phyloP scores from a whole-genome alignment of 495 filamentous ascomycete genomes.

The Parathielavia appendiculata region DNA sequence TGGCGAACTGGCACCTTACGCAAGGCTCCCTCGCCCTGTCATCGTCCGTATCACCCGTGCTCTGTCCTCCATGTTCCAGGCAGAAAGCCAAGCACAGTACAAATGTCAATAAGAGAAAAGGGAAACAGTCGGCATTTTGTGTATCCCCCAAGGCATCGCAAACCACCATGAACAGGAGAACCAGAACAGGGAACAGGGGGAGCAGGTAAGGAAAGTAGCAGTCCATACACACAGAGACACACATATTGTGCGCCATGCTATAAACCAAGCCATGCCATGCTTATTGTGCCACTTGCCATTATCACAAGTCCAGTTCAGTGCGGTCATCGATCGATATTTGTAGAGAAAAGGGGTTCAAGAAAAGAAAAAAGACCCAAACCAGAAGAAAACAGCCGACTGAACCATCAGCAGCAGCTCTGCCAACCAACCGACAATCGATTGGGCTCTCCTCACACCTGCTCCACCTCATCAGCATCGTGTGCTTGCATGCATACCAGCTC shows the following conservation, averaged over 20 bases:
- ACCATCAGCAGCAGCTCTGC: neutral
- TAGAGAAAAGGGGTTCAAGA: neutral
- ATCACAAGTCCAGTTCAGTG: constrained; percentile 4
- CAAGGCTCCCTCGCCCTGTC: no score
- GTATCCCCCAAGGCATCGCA: neutral
- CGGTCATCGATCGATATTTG: neutral
- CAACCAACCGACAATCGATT: neutral
- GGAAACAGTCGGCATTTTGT: neutral
- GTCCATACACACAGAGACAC: neutral
- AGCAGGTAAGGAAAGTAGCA: neutral
- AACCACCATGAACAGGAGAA: neutral
- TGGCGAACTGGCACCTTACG: no score
- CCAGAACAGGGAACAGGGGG: neutral
- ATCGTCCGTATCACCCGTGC: no score
- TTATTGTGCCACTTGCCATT: neutral
- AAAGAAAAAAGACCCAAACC: constrained; percentile 2
- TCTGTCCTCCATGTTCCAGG: neutral
- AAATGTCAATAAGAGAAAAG: neutral
- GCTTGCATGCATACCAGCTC: neutral
- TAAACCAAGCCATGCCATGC: neutral
- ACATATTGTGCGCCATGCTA: neutral
- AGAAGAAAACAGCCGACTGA: neutral
- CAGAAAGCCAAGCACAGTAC: neutral
- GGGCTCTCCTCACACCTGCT: neutral
- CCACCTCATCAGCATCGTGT: neutral